Evolutionary conservation across 352 stramenopile genomes (phyloP), one percentile per base, ranked within the genome.

Genomic region (Globisporangium paroecandrum): DNA sequence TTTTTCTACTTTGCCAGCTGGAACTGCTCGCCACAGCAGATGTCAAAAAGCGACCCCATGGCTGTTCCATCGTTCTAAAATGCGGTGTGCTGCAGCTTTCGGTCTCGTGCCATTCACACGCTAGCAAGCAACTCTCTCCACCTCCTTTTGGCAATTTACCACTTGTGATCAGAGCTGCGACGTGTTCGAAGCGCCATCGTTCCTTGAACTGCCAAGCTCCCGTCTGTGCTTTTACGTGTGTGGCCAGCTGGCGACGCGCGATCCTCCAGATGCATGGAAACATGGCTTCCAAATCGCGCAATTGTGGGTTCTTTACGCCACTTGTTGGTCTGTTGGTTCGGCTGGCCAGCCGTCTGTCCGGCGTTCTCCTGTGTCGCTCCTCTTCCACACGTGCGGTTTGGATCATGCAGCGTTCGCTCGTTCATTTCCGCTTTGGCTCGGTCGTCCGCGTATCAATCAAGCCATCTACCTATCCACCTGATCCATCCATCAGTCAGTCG

Each of bases 241-340:
- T 7, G 47, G 24, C 47, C 47, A 56, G 18, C 49, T 25, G n/a
- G 38, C 49, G 18, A 51, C 18, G 43, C 49, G 49, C 49, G 49
- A 25, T 56, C 49, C 22, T 10, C 49, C 49, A 25, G 49, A 27
- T 56, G 49, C n/a, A 56, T 13, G 49, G 18, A 51, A 51, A 56
- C 49, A 56, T 56, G 49, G 49, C 49, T 56, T 56, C 49, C 49
- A 56, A 56, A n/a, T 25, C 20, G 47, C 15, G 47, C 47, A 56
- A 56, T 25, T 56, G 43, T 22, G 43, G 43, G 43, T 51, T 51
- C 43, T 51, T 51, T 51, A 51, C 43, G 18, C 43, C 43, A 51
- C 12, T 24, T 12, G 32, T 36, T 36, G 5, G 32, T 36, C 32
- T 9, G 32, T 38, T 10, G 6, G 32, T 38, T 0, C 32, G 7